Conservation (phyloP, 306 rosid genomes). For the Myrica gale region DNA sequence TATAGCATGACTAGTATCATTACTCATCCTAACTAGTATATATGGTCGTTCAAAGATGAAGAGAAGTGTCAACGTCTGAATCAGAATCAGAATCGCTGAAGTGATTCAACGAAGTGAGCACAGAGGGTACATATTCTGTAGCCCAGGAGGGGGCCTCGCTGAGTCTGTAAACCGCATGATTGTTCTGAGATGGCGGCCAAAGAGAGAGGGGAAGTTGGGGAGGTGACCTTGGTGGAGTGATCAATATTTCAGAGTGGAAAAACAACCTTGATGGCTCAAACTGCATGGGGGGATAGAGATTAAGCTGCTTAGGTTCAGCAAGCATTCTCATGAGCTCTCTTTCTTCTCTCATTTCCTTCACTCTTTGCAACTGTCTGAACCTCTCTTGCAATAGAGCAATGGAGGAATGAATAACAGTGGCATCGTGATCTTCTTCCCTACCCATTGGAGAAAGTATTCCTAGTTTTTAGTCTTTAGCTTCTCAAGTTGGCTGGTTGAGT, state of each 20-base stretch:
- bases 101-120: conserved; percentile 34
- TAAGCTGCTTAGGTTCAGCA: conserved; percentile 40
- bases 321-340: conserved; percentile 51
- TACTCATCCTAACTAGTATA: neutral
- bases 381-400: conserved; percentile 87
- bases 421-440: conserved; percentile 43
- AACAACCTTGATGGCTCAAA: conserved; percentile 31
- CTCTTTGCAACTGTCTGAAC: conserved; percentile 75
- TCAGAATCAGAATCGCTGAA: conserved; percentile 34
- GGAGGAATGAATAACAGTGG: conserved; percentile 52
- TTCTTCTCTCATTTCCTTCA: conserved; percentile 82
- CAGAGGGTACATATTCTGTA: conserved; percentile 18
- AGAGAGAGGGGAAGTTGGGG: conserved; percentile 64
- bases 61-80: conserved; percentile 82
- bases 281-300: conserved; percentile 22
- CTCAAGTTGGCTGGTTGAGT: neutral
- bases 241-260: conserved; percentile 39
- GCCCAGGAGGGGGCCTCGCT: conserved; percentile 37
- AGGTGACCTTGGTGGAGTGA: conserved; percentile 32
- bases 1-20: neutral
- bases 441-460: conserved; percentile 34
- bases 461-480: neutral
- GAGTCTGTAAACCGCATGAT: conserved; percentile 18
- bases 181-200: conserved; percentile 50
- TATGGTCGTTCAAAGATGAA: conserved; percentile 56